Percentiles rank a stretch among this genome's conserved stretches.
Conservation (phyloP, 805 yeast species). For the Candida tammaniensis region DNA sequence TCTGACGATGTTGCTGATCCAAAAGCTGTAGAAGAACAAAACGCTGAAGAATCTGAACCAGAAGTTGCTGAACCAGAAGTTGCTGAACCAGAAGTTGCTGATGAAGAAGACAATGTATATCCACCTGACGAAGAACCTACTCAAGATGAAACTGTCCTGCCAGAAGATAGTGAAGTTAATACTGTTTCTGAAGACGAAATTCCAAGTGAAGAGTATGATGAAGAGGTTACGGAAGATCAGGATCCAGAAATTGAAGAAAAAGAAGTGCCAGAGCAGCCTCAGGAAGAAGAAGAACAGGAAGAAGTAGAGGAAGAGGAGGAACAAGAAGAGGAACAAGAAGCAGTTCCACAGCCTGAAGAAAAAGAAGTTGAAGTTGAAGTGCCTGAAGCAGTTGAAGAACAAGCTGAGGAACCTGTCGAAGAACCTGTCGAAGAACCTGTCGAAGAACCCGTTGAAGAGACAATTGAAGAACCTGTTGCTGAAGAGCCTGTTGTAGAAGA, state of each 20-base stretch:
- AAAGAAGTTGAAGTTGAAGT: conserved; percentile 3
- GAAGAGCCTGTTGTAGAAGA: conserved; percentile 23
- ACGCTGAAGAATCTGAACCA: conserved; percentile 1
- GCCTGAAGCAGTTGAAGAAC: conserved; percentile 5
- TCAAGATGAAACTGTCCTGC: not conserved
- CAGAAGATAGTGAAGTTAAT: no score
- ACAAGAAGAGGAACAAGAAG: conserved; percentile 4
- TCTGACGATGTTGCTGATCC: not conserved
- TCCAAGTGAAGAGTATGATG: not conserved
- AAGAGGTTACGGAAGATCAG: no score
- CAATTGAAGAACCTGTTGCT: conserved; percentile 9
- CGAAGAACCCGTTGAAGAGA: conserved; percentile 7
- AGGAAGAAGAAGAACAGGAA: not conserved
- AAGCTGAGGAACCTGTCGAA: conserved; percentile 4
- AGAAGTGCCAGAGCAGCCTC: not conserved
- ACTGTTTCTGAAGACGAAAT: not conserved
- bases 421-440: conserved; percentile 3
- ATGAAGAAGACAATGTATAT: not conserved
- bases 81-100: conserved; percentile 3
- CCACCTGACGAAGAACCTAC: no score
- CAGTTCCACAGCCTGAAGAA: conserved; percentile 4
- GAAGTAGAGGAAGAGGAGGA: not conserved
- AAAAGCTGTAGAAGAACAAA: not conserved
- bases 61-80: conserved; percentile 1
- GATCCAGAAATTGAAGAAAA: no score